Conservation (phyloP, 2,329 filamentous ascomycete species). For the Fusarium sp. region DNA sequence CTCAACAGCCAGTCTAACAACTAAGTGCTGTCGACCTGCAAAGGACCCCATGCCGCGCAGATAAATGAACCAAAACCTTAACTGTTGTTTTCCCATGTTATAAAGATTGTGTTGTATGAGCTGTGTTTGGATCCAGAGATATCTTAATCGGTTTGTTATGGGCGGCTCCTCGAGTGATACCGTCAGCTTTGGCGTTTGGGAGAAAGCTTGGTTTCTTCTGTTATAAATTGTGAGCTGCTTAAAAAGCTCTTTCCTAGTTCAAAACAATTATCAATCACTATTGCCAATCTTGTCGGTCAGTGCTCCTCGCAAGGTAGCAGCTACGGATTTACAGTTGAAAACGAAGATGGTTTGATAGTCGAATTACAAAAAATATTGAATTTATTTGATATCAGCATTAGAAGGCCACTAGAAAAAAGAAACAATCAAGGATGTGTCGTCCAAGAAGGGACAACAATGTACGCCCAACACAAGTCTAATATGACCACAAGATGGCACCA, state of each 20-base stretch:
- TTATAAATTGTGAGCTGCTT: neutral
- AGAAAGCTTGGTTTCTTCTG: conserved; percentile 14
- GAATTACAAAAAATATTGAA: conserved; percentile 53
- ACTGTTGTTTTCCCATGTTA: no score
- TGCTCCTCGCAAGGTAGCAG: no score
- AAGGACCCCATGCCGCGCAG: neutral
- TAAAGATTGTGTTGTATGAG: conserved; percentile 14
- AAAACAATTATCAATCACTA: neutral
- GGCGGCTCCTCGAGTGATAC: neutral
- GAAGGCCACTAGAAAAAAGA: conserved; percentile 70
- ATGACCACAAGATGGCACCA: conserved; percentile 38
- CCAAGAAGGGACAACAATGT: conserved; percentile 50
- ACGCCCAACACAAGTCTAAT: conserved; percentile 42
- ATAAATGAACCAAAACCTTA: no score
- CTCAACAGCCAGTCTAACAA: conserved; percentile 97
- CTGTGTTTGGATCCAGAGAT: conserved; percentile 2
- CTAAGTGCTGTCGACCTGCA: conserved; percentile 57
- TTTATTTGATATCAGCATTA: conserved; percentile 73
- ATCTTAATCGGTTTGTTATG: conserved; percentile 11
- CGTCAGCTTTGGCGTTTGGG: conserved; percentile 21
- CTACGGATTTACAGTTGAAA: no score
- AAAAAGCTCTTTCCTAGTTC: no score
- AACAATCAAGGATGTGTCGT: conserved; percentile 53
- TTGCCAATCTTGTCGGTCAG: no score
- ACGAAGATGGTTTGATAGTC: neutral